Evolutionary conservation across 2,329 filamentous ascomycete species (phyloP).

Genomic region (Scolecobasidium constrictum): DNA sequence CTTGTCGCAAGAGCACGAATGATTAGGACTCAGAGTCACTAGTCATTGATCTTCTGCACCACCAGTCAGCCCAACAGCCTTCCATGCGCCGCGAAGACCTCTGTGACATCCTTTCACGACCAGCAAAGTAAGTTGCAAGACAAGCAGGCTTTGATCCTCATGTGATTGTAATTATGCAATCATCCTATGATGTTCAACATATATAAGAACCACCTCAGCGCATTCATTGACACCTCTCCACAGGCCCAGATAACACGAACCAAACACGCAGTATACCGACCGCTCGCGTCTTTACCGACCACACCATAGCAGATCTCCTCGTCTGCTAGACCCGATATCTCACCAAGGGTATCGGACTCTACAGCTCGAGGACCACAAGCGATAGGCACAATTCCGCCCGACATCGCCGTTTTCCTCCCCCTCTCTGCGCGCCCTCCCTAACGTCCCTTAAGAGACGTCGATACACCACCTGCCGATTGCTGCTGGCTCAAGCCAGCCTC

Average conservation of each 20-base stretch:
- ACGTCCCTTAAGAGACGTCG: constrained; percentile 57
- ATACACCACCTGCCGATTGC: constrained; percentile 40
- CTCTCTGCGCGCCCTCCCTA: constrained; percentile 85
- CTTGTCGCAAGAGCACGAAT: background rate
- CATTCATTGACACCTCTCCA: constrained; percentile 1
- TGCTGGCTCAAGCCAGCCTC: constrained; percentile 84
- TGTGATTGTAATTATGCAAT: no score
- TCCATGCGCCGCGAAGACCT: constrained; percentile 81
- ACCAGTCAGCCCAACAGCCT: background rate
- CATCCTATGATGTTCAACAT: no score
- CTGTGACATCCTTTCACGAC: constrained; percentile 78
- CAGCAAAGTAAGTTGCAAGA: constrained; percentile 61
- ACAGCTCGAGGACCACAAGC: constrained; percentile 48
- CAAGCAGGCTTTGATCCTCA: no score
- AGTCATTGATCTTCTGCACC: background rate
- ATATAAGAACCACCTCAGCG: no score
- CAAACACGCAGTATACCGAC: constrained; percentile 21
- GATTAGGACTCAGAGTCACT: background rate
- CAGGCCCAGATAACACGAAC: constrained; percentile 59
- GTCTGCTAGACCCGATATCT: constrained; percentile 81
- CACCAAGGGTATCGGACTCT: constrained; percentile 70
- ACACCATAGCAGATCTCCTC: constrained; percentile 49
- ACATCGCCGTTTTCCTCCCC: constrained; percentile 70
- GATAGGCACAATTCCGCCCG: constrained; percentile 79
- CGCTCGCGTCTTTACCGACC: constrained; percentile 17